Evolutionary conservation across 306 rosid genomes (phyloP).

Genomic region (Pyrus communis): DNA sequence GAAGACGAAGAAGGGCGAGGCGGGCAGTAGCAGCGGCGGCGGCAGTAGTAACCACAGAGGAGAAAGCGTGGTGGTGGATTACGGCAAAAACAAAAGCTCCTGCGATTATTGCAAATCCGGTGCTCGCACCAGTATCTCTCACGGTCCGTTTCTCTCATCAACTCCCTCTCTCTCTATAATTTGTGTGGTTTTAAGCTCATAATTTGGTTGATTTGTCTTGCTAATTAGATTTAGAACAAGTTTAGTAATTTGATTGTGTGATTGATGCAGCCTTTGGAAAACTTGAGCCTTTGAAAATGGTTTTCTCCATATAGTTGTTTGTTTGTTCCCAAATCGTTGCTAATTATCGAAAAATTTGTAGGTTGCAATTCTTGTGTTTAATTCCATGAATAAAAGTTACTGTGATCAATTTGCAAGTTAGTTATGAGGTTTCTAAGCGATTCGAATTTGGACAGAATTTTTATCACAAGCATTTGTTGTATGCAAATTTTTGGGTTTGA

Average conservation of each 20-base stretch:
- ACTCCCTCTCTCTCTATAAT: neutral
- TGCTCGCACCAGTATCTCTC: conserved; percentile 61
- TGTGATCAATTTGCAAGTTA: neutral
- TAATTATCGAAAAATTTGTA: neutral
- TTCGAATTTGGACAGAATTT: neutral
- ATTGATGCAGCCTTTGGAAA: neutral
- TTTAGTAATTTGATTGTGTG: neutral
- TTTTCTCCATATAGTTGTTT: neutral
- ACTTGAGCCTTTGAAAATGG: neutral
- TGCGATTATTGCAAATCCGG: conserved; percentile 86
- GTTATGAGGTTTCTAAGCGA: neutral
- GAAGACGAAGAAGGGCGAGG: conserved; percentile 40
- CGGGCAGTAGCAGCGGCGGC: conserved; percentile 42
- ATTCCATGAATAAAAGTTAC: neutral
- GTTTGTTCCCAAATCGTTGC: neutral
- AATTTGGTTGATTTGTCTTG: neutral
- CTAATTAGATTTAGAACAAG: neutral
- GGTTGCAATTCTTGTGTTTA: neutral
- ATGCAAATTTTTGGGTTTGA: neutral
- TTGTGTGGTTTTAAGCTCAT: neutral
- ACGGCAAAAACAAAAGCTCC: conserved; percentile 44
- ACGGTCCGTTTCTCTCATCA: conserved; percentile 35
- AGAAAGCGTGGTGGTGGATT: conserved; percentile 61
- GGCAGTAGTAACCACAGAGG: conserved; percentile 17
- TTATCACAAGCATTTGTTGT: neutral